phyloP scores from a whole-genome alignment of 192 early-diverging fungal genomes.

The Entomortierella parvispora region DNA sequence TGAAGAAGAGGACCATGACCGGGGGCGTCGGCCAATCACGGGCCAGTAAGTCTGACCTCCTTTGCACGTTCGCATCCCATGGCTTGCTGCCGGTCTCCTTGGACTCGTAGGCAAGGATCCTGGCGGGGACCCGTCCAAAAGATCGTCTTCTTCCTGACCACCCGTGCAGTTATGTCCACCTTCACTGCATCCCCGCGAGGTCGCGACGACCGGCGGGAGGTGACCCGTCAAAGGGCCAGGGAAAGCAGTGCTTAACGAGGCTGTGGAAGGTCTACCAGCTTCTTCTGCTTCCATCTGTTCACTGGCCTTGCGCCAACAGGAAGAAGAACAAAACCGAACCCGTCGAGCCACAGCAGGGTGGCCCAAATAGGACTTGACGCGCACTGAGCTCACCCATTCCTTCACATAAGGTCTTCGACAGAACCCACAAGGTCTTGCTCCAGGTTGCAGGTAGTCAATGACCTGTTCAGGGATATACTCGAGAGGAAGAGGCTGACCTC shows the following conservation, averaged over 20 bases:
- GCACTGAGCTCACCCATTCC: slow-evolving; percentile 64
- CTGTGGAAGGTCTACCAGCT: background rate
- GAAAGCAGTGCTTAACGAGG: background rate
- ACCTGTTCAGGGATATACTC: slow-evolving; percentile 32
- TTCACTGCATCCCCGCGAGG: background rate
- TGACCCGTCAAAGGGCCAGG: slow-evolving; percentile 22
- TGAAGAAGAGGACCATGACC: background rate
- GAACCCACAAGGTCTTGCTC: slow-evolving; percentile 47
- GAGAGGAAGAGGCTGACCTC: slow-evolving; percentile 34
- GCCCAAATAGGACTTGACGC: slow-evolving; percentile 60
- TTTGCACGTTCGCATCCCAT: slow-evolving; percentile 37
- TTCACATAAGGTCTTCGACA: slow-evolving; percentile 59
- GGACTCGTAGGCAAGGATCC: background rate
- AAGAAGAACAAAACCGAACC: slow-evolving; percentile 59
- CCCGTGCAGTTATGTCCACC: background rate
- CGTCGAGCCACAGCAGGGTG: slow-evolving; percentile 63
- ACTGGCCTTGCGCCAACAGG: slow-evolving; percentile 51
- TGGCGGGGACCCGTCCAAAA: background rate
- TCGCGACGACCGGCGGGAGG: slow-evolving; percentile 20
- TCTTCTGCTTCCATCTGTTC: slow-evolving; percentile 45
- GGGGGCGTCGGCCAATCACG: slow-evolving; percentile 17
- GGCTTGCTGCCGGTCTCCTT: background rate
- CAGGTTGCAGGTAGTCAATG: slow-evolving; percentile 46
- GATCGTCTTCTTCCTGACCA: slow-evolving; percentile 1
- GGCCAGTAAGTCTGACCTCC: slow-evolving; percentile 51